Evolutionary conservation across 208 protist species (phyloP).

Genomic region (Leishmania turanica): DNA sequence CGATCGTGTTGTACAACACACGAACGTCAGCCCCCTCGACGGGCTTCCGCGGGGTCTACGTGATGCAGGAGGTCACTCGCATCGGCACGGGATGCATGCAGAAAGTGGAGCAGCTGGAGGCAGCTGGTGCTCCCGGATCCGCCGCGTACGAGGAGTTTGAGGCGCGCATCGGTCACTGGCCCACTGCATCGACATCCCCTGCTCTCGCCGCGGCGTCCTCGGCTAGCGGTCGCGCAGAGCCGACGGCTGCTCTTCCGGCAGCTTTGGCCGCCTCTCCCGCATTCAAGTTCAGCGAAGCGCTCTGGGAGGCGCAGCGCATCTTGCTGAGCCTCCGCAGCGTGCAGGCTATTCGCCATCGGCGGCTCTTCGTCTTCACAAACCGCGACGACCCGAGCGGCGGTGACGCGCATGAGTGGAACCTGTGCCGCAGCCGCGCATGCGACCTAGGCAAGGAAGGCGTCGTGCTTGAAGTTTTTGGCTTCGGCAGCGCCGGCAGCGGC

Average conservation of each 20-base stretch:
- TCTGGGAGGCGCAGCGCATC: slow-evolving; percentile 77
- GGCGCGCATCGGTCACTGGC: slow-evolving; percentile 6
- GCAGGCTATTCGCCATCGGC: slow-evolving; percentile 39
- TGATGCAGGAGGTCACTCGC: slow-evolving; percentile 48
- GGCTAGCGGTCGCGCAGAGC: neutral
- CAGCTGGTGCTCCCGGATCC: slow-evolving; percentile 40
- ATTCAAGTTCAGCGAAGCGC: slow-evolving; percentile 51
- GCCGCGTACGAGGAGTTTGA: slow-evolving; percentile 42
- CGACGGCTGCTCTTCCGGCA: slow-evolving; percentile 5
- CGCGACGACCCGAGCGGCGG: slow-evolving; percentile 66
- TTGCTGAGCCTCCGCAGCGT: slow-evolving; percentile 37
- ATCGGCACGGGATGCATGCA: slow-evolving; percentile 44
- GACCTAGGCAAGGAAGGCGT: slow-evolving; percentile 60
- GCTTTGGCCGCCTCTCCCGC: neutral
- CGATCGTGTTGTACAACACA: slow-evolving; percentile 83
- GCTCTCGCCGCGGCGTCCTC: slow-evolving; percentile 17
- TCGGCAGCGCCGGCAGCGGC: slow-evolving; percentile 19
- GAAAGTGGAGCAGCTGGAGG: slow-evolving; percentile 57
- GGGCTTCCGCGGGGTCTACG: slow-evolving; percentile 63
- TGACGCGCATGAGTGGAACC: slow-evolving; percentile 31
- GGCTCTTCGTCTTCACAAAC: slow-evolving; percentile 89
- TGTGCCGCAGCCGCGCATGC: slow-evolving; percentile 43
- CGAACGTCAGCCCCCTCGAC: slow-evolving; percentile 29
- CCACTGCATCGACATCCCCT: neutral
- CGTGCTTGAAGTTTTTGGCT: slow-evolving; percentile 70